Evolutionary conservation across 805 yeast species (phyloP).

Genomic region (Zygosaccharomyces rouxii): DNA sequence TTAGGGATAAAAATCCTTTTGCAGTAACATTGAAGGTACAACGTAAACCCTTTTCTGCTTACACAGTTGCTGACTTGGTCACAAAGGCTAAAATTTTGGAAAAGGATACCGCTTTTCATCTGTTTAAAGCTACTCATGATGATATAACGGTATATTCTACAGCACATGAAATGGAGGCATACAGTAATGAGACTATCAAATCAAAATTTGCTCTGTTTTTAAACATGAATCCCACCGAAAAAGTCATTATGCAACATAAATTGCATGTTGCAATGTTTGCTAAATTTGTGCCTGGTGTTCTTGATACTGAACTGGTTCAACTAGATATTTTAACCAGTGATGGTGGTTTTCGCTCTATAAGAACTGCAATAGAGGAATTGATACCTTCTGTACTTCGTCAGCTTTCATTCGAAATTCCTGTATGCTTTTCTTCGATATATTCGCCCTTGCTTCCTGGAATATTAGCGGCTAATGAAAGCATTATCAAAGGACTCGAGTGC

Average conservation of each 20-base stretch:
- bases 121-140: slow-evolving; percentile 51
- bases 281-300: slow-evolving; percentile 36
- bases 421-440: slow-evolving; percentile 24
- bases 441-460: slow-evolving; percentile 23
- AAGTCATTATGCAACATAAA: slow-evolving; percentile 36
- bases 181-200: slow-evolving; percentile 49
- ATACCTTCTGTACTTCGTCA: slow-evolving; percentile 10
- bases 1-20: slow-evolving; percentile 20
- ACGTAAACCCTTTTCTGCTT: slow-evolving; percentile 46
- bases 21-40: slow-evolving; percentile 26
- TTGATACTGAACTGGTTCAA: slow-evolving; percentile 14
- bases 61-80: slow-evolving; percentile 46
- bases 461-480: slow-evolving; percentile 20
- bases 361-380: slow-evolving; percentile 15
- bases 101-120: slow-evolving; percentile 81
- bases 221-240: slow-evolving; percentile 45
- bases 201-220: slow-evolving; percentile 65
- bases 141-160: slow-evolving; percentile 52
- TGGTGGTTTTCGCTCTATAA: slow-evolving; percentile 8
- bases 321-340: slow-evolving; percentile 15
- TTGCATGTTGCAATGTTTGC: slow-evolving; percentile 49
- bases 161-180: slow-evolving; percentile 59
- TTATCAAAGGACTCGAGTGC: slow-evolving; percentile 18
- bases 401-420: slow-evolving; percentile 16
- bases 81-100: slow-evolving; percentile 68